Base-by-base conservation (phyloP, 371 early-diverging fungal species). In the Mucor ambiguus region DNA sequence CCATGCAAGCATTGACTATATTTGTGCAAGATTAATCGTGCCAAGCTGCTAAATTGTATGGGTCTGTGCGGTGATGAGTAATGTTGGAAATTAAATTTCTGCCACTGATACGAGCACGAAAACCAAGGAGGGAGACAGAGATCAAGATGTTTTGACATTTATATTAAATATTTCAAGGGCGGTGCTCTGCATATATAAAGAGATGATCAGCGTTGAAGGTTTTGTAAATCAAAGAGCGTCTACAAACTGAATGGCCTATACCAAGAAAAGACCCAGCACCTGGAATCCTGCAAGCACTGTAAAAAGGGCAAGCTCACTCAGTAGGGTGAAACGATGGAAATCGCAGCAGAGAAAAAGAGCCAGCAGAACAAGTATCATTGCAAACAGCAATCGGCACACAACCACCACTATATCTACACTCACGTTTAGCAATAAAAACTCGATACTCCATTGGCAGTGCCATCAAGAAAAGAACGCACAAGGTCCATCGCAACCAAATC, bases 331-430 rank as follows among this genome's bases (percentile, higher is more conserved):
- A 26, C 49, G 46, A 46, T 64, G 64, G 62, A 55, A 41, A 38
- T 58, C 64, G 57, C 57, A 30, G 35, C 22, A 58, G n/a, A 28
- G 24, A 11, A 49, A 11, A 20, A 24, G 49, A 26, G 22, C 49
- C 2, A 49, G 49, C 49, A 49, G 49, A 26, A 26, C 49, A 12
- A 49, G 49, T 10, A 30, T 26, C 37, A 28, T 33, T 14, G 35
- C 43, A 5, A n/a, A 41, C 22, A 14, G n/a, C 28, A 30, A 46
- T 9, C 28, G 69, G 56, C 64, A 60, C 18, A 69, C 69, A 20
- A 54, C 63, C 14, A 58, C 61, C 28, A 69, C 70, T 0, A 64
- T 69, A 24, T 69, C 70, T 12, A 60, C 70, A 11, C 32, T 69
- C 0, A 69, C 70, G 4, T 32, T 46, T 4, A 22, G 20, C 9